phyloP scores from a whole-genome alignment of 768 basidiomycete genomes.

The Hygrocybe punicea region DNA sequence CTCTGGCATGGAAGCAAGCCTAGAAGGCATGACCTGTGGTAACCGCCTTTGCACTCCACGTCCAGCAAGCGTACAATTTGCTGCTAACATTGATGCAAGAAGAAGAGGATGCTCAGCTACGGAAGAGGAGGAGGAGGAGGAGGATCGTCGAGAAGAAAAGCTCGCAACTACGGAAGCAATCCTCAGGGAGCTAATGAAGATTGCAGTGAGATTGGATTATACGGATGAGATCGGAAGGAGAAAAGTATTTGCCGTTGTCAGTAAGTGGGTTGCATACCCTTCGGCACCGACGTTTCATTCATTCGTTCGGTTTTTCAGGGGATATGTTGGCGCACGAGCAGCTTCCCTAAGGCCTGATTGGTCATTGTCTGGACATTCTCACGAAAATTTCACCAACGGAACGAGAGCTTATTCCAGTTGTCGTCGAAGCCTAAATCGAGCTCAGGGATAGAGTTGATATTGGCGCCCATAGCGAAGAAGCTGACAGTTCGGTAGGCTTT shows the following conservation, averaged over 20 bases:
- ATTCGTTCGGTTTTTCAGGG: conserved; percentile 38
- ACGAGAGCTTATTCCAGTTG: conserved; percentile 80
- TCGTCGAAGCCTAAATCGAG: conserved; percentile 82
- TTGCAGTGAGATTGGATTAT: conserved; percentile 84
- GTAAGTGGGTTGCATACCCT: too few species aligned
- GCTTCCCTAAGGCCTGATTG: conserved; percentile 75
- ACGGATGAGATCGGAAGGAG: conserved; percentile 91
- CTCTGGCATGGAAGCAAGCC: conserved; percentile 55
- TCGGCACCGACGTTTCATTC: background rate
- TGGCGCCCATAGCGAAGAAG: conserved; percentile 28
- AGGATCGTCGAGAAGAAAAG: conserved; percentile 62
- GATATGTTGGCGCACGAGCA: conserved; percentile 85
- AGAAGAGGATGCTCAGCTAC: conserved; percentile 36
- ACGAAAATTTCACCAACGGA: conserved; percentile 80
- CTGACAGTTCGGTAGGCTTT: too few species aligned
- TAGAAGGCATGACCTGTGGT: conserved; percentile 83
- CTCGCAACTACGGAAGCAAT: conserved; percentile 65
- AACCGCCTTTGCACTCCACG: conserved; percentile 82
- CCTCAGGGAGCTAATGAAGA: conserved; percentile 74
- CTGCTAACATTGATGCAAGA: conserved; percentile 43
- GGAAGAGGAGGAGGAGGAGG: conserved; percentile 47
- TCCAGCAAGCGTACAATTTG: conserved; percentile 76
- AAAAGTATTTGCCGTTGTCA: conserved; percentile 84
- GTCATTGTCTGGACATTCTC: conserved; percentile 81
- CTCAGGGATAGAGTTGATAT: conserved; percentile 45